Base-by-base conservation (phyloP, 2,329 filamentous ascomycete genomes). In the Zarea fungicola region DNA sequence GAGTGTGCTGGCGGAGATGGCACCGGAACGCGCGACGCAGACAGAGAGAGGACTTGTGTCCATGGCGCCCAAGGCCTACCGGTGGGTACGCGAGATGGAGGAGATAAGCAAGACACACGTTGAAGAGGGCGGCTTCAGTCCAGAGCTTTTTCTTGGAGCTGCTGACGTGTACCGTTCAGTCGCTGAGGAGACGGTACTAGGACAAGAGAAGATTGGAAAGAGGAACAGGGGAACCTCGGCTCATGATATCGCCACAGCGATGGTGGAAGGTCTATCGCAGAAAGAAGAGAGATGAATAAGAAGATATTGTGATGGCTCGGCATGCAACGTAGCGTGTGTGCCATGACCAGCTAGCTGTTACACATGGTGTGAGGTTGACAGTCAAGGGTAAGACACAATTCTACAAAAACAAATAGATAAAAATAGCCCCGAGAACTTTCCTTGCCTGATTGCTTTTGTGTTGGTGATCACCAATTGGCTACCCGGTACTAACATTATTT, bases 71-170 rank as follows among this genome's bases (percentile, higher is more conserved):
- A 91, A 90, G 67, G 86, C 87, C 16, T 89, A 89, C 62, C 72
- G 87, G 10, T 91, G 86, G 85, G 82, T 88, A 0, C 71, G 75
- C 28, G 86, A 90, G 70, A 89, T 91, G 86, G 76, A 83, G 56
- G 81, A 90, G 71, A 89, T 91, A 59, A 79, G 77, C 4, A 69
- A 75, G 50, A 86, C 83, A 4, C 83, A 88, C 62, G 66, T 67
- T 6, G 75, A 78, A 35, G 82, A 85, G 47, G 84, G 81, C 1
- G 84, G 83, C 0, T 87, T 85, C 62, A 65, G 65, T 5, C 64
- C 64, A 10, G 67, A 70, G 21, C 64, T 84, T 22, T 87, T 87
- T 56, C 62, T 67, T 11, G 77, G 77, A 10, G 77, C 83, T 6
- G 83, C 83, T 0, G 73, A 71, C 25, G 74, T 87, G 6, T 89